Percentiles rank a stretch among this genome's conserved stretches.
Evolutionary conservation across 768 basidiomycete genomes (phyloP).

Genomic region (Pseudohyphozyma bogoriensis): DNA sequence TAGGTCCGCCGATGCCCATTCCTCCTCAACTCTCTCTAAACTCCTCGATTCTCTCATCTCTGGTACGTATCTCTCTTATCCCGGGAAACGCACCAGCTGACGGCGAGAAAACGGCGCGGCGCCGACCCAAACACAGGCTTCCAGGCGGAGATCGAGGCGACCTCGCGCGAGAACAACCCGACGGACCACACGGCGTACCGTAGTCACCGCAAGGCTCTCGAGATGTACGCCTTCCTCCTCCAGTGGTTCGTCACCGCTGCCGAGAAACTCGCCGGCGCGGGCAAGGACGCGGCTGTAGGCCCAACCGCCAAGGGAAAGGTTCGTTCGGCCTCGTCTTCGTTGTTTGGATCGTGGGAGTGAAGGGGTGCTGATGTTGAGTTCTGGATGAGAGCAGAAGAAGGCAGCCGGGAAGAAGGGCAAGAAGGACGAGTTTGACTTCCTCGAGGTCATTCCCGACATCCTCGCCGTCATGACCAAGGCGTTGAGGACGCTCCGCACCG

Average conservation of each 20-base stretch:
- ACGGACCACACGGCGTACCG: slow-evolving; percentile 53
- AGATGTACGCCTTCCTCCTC: slow-evolving; percentile 86
- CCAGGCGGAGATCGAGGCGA: slow-evolving; percentile 59
- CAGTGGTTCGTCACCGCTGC: slow-evolving; percentile 77
- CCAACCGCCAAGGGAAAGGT: slow-evolving; percentile 35
- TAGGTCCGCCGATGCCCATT: slow-evolving; percentile 50
- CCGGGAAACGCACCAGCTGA: neutral
- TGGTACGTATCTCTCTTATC: slow-evolving; percentile 32
- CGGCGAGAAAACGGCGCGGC: neutral
- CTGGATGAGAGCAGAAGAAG: slow-evolving; percentile 10
- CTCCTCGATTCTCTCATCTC: slow-evolving; percentile 77
- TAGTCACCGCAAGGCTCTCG: slow-evolving; percentile 65
- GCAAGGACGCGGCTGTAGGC: slow-evolving; percentile 35
- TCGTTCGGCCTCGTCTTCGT: neutral
- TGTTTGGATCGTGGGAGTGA: too few species aligned
- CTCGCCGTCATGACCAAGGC: slow-evolving; percentile 64
- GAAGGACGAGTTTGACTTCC: slow-evolving; percentile 58
- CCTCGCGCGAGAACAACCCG: slow-evolving; percentile 55
- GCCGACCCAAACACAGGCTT: slow-evolving; percentile 42
- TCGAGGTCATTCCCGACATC: slow-evolving; percentile 58
- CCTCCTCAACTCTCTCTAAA: slow-evolving; percentile 63
- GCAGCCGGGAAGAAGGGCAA: slow-evolving; percentile 1
- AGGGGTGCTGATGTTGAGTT: neutral
- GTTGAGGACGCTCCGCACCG: slow-evolving; percentile 54
- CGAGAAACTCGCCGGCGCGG: slow-evolving; percentile 60